Evolutionary conservation across 768 basidiomycete genomes (phyloP).

Genomic region (Mycena polygramma): DNA sequence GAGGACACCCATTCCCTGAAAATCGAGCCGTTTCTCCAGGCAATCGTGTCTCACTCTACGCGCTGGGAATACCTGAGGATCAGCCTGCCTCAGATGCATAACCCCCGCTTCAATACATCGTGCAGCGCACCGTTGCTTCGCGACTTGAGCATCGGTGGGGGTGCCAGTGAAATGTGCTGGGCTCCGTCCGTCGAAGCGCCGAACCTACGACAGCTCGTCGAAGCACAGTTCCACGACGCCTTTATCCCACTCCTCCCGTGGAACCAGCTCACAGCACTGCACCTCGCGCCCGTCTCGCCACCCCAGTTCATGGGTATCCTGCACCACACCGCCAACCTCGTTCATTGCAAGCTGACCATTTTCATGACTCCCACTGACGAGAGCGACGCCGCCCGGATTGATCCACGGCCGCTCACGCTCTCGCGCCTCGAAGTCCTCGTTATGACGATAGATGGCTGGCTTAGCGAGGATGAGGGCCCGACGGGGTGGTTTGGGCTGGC

Average conservation of each 20-base stretch:
- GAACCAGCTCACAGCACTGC: neutral
- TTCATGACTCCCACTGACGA: no score
- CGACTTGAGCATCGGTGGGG: neutral
- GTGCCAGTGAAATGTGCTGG: neutral
- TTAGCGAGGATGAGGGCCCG: neutral
- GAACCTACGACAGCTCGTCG: neutral
- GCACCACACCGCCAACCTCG: neutral
- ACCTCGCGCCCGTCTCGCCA: neutral
- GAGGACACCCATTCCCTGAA: no score
- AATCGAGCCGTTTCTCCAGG: neutral
- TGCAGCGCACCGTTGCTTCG: neutral
- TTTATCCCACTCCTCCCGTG: neutral
- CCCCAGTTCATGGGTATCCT: neutral
- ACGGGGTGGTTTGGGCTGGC: neutral
- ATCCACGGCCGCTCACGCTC: neutral
- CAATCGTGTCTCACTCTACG: neutral
- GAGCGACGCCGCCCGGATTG: neutral
- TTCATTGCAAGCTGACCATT: neutral
- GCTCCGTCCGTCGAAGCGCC: neutral
- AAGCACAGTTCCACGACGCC: neutral
- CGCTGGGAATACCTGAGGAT: neutral
- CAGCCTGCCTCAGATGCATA: no score
- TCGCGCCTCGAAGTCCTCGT: neutral
- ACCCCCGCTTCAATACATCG: no score
- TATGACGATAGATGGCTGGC: neutral